A percentile compares a stretch with the other conserved stretches of the same genome.
Evolutionary conservation across 352 stramenopile species (phyloP).

Genomic region (Thalassiosira exigua): DNA sequence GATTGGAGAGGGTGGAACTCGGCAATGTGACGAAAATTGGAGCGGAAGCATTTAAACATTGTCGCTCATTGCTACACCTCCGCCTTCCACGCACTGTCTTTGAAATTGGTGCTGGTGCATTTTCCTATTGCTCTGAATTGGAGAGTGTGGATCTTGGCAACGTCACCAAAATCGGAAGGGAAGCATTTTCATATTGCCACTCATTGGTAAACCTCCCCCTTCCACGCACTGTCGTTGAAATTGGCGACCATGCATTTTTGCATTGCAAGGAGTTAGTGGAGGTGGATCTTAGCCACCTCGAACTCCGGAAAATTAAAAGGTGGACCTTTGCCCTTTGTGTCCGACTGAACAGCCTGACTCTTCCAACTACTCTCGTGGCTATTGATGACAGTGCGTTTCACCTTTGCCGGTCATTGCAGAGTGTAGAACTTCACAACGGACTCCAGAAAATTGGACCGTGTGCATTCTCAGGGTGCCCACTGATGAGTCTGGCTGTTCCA

Average conservation of each 20-base stretch:
- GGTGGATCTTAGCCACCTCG: too few species aligned
- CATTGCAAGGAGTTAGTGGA: too few species aligned
- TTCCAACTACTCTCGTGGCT: too few species aligned
- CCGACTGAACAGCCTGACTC: too few species aligned
- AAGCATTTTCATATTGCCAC: background rate
- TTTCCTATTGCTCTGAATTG: background rate
- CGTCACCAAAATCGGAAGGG: background rate
- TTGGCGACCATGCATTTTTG: background rate
- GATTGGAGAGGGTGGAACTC: background rate
- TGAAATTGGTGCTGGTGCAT: background rate
- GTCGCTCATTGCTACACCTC: background rate
- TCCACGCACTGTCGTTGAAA: background rate
- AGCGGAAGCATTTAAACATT: background rate
- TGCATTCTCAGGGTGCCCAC: too few species aligned
- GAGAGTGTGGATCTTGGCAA: background rate
- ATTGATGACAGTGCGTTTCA: too few species aligned
- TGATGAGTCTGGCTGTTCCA: too few species aligned
- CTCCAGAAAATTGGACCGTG: too few species aligned
- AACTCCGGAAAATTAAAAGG: too few species aligned
- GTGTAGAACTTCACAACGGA: too few species aligned
- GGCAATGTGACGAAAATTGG: background rate
- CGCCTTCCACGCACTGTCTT: background rate
- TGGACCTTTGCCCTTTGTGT: too few species aligned
- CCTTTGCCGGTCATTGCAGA: too few species aligned
- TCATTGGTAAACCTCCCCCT: background rate